Percentiles rank a stretch among this genome's conserved stretches.
Conservation (phyloP, 345 rosid species). For the Boechera divaricarpa region DNA sequence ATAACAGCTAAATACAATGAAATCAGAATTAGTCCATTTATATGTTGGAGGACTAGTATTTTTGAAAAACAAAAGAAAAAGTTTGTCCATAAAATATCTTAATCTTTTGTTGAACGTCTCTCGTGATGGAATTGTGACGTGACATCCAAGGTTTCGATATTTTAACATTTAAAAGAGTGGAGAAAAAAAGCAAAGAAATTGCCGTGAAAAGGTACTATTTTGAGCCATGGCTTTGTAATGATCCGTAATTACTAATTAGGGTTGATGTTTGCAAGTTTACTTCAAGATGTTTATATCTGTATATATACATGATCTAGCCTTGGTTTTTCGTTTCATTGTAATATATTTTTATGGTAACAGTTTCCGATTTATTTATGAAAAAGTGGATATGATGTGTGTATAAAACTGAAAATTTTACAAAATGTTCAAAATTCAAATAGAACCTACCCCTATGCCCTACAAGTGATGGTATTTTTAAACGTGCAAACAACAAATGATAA, state of each 20-base stretch:
- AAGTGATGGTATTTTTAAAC: background rate
- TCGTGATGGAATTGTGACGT: background rate
- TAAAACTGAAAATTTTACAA: background rate
- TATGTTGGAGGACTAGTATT: background rate
- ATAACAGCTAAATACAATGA: constrained; percentile 42
- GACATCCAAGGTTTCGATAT: too few relatives aligned
- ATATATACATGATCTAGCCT: constrained; percentile 18
- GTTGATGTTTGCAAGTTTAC: constrained; percentile 10
- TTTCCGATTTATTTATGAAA: background rate
- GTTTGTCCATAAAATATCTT: background rate
- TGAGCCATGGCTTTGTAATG: constrained; percentile 31
- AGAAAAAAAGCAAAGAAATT: constrained; percentile 14
- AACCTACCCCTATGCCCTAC: background rate
- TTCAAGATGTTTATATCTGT: constrained; percentile 5
- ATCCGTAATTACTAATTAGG: background rate
- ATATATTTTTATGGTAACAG: background rate
- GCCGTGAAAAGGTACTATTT: background rate
- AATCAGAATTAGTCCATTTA: background rate
- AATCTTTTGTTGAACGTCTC: too few relatives aligned
- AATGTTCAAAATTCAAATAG: background rate
- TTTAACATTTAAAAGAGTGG: background rate
- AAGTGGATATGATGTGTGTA: too few relatives aligned
- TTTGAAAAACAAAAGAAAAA: too few relatives aligned
- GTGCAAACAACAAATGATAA: constrained; percentile 36
- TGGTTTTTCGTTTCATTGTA: background rate